A percentile compares a stretch with the other conserved stretches of the same genome.
phyloP scores from a whole-genome alignment of 2,329 filamentous ascomycete genomes.

The Zarea fungicola region DNA sequence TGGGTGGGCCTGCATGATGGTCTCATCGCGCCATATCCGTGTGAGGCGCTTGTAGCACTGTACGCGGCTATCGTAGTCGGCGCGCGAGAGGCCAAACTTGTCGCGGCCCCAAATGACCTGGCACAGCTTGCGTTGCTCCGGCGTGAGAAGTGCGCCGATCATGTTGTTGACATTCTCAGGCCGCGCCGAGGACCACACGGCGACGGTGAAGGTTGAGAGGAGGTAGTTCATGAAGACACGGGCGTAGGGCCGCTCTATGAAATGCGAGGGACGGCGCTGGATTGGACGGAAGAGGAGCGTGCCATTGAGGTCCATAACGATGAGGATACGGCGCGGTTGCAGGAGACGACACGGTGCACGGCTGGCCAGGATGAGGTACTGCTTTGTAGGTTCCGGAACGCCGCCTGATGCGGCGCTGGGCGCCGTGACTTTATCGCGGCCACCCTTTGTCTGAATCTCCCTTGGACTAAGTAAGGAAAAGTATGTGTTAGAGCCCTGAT shows the following conservation, averaged over 20 bases:
- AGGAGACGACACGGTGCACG: constrained; percentile 35
- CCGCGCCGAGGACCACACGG: constrained; percentile 86
- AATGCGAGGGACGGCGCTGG: constrained; percentile 40
- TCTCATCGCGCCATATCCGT: constrained; percentile 59
- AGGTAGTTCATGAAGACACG: constrained; percentile 66
- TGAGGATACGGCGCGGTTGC: constrained; percentile 59
- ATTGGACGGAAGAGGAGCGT: constrained; percentile 72
- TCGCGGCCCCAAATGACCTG: constrained; percentile 75
- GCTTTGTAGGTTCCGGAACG: constrained; percentile 53
- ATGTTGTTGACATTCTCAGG: constrained; percentile 67
- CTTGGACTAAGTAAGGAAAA: background rate
- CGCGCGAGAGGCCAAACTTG: constrained; percentile 58
- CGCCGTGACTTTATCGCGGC: background rate
- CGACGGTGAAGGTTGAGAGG: constrained; percentile 68
- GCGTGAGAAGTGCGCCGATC: constrained; percentile 58
- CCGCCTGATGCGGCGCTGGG: constrained; percentile 44
- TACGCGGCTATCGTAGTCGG: constrained; percentile 65
- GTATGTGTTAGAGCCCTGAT: background rate
- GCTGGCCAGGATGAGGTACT: constrained; percentile 56
- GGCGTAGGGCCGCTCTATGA: constrained; percentile 64
- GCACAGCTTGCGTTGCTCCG: constrained; percentile 47
- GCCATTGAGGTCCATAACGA: constrained; percentile 91
- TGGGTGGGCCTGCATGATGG: constrained; percentile 41
- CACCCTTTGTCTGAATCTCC: no score
- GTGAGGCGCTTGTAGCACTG: constrained; percentile 87